Base-by-base conservation (phyloP, 306 rosid species). In the Medicago arabica region DNA sequence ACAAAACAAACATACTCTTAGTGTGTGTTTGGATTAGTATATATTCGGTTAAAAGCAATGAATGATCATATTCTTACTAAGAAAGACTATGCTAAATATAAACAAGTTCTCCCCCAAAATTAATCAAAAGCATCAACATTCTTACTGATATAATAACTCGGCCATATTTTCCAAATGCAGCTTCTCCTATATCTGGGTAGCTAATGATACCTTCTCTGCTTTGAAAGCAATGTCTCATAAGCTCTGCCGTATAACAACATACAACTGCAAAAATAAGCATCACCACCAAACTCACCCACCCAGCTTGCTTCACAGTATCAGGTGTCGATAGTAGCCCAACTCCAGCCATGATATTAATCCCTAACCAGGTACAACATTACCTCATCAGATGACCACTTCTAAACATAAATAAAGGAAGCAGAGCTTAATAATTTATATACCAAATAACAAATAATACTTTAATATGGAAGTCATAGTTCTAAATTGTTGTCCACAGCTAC, bases 141-240 rank as follows among this genome's bases (percentile, higher is more conserved):
- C 71, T 78, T 84, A 93, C 98, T 36, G 95, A 89, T 74, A 89
- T 28, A 68, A 81, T 1, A 70, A 93, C 80, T 59, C 90, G 89
- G 18, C 96, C 97, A 75, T 72, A 85, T 89, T 62, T 90, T 75
- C 95, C 98, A 49, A 86, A 93, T 57, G 97, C 98, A 72, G 95
- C 97, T 88, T 90, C 91, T 78, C 97, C 97, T 72, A 93, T 78
- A 75, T 93, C 98, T 31, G 93, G 97, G 75, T 88, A 93, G 72
- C 85, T 82, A 38, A 77, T 19, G 67, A 93, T 80, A 3, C 93
- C 92, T 74, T 87, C 85, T 81, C 73, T 86, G 87, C 86, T 89
- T 82, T 93, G 86, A 63, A 91, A 86, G 81, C 96, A 93, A 76
- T 81, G 78, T 79, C 55, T 89, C 98, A 91, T 91, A 66, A 93